Evolutionary conservation across 495 filamentous ascomycete genomes (phyloP), one percentile per base, ranked within the genome.

Genomic region (Penicillium simplicissimum): DNA sequence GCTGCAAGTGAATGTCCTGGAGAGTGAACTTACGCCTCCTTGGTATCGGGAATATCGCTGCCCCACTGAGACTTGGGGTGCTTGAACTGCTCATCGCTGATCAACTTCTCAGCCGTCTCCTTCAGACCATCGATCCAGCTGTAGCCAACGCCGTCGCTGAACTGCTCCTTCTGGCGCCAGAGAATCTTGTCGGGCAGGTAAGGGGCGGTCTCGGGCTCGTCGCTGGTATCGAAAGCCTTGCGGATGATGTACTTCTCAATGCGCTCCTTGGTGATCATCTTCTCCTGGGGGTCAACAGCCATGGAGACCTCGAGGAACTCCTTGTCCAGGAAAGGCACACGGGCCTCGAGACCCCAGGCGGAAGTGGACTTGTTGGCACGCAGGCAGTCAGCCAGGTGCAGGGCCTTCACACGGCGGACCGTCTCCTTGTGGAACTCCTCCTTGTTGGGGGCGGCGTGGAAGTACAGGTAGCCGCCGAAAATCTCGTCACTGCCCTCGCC

Each of bases 91-190:
- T 98, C 95, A 71, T 97, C 93, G 23, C 89, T 94, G 43, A 98
- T 89, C 42, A 94, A 84, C 57, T 85, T 71, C 77, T 94, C 92
- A 61, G 95, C 96, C 62, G 88, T 87, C 73, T 97, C 96, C 83
- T 97, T 98, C 49, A 98, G 84, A 15, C 87, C 90, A 72, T 98
- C 96, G 76, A 98, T 97, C 95, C 95, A 98, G 62, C 96, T 93
- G 80, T 98, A 98, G 58, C 95, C 95, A 63, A 98, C 96, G 75
- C 95, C 95, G 71, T 98, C 95, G 57, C 88, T 92, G 81, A 98
- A 98, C 81, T 98, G 96, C 81, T 98, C 95, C 85, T 98, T 98
- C 81, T 98, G 95, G 69, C 95, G 85, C 90, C 91, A 98, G 40
- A 98, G 88, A 65, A 98, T 98, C 70, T 95, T 86, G 15, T 95